These are phyloP conservation scores for Poa pratensis DNA, from an alignment of 176 grass and related monocot species.

Conservation along the genomic window DNA sequence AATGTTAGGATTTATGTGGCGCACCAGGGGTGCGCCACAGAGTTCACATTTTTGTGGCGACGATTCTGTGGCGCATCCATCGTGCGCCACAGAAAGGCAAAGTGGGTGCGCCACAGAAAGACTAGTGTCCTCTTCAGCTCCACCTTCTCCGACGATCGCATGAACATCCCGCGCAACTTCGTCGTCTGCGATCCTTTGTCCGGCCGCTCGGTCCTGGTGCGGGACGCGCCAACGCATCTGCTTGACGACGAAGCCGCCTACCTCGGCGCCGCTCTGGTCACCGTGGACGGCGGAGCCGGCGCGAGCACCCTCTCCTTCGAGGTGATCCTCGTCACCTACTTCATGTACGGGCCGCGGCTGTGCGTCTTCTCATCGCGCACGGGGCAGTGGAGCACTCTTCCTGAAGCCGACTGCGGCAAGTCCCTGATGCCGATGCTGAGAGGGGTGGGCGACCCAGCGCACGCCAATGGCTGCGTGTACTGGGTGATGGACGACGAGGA, in stretches of 20 bases:
- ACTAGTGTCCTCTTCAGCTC: conserved; percentile 14
- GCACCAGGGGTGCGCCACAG: too few species aligned
- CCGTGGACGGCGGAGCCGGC: background rate
- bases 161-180: background rate
- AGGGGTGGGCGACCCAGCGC: background rate
- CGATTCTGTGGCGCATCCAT: too few species aligned
- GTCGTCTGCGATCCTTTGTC: conserved; percentile 32
- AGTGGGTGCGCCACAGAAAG: too few species aligned
- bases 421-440: conserved; percentile 6
- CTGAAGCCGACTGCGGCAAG: background rate
- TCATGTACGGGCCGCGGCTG: conserved; percentile 17
- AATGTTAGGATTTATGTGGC: too few species aligned
- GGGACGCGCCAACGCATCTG: background rate
- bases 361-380: conserved; percentile 20
- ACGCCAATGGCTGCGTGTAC: conserved; percentile 25
- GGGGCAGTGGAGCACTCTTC: background rate
- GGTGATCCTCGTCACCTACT: conserved; percentile 23
- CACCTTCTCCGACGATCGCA: background rate
- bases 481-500: conserved; percentile 21
- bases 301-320: conserved; percentile 12
- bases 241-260: background rate
- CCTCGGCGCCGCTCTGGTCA: conserved; percentile 27
- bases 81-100: too few species aligned
- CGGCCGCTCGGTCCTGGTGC: background rate
- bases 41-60: too few species aligned